Base-by-base conservation (phyloP, 1,284 basidiomycete species). In the Heterobasidion annosum region DNA sequence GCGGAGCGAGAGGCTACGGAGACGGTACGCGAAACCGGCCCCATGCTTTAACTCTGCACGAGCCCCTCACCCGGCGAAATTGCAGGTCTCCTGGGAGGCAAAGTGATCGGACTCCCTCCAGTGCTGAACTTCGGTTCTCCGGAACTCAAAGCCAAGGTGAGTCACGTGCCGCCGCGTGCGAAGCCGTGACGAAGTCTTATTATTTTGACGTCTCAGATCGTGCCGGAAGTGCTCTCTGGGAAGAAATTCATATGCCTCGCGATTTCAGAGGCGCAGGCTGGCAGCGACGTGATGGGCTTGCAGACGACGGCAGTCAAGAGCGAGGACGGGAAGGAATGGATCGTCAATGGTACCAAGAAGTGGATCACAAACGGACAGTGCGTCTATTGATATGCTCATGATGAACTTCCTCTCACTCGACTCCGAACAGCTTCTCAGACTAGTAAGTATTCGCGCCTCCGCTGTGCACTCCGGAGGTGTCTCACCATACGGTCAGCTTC, bases 291-390 rank as follows among this genome's bases (percentile, higher is more conserved):
- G 1, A 72, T 82, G 49, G 90, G 91, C 6, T 64, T 94, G 47
- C 85, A 89, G 67, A 96, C 93, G 6, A 88, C 83, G 1, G 96
- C 96, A 2, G 81, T 81, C 52, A 74, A 74, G 25, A 25, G 25
- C 25, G 25, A 25, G 42, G 93, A 98, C 63, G 94, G 93, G 10
- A 85, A 88, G 56, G 71, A 83, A 50, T 93, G 90, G 88, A 77
- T 91, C 15, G 83, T 97, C 60, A 93, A 87, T 54, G 93, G 93
- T 8, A 93, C 90, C 6, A 95, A 96, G 70, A 90, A 89, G 83
- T 97, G 94, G 94, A 98, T 98, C 64, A 95, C 94, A 48, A 97
- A 95, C 63, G 94, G 93, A 48, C 81, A 74, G 8, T 90, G 86
- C 63, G 79, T 25, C 4, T 4, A 4, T 25, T 25, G 25, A 25